Evolutionary conservation across 192 early-diverging fungal genomes (phyloP), one percentile per base, ranked within the genome.

Genomic region (Chytriomyces sp.): DNA sequence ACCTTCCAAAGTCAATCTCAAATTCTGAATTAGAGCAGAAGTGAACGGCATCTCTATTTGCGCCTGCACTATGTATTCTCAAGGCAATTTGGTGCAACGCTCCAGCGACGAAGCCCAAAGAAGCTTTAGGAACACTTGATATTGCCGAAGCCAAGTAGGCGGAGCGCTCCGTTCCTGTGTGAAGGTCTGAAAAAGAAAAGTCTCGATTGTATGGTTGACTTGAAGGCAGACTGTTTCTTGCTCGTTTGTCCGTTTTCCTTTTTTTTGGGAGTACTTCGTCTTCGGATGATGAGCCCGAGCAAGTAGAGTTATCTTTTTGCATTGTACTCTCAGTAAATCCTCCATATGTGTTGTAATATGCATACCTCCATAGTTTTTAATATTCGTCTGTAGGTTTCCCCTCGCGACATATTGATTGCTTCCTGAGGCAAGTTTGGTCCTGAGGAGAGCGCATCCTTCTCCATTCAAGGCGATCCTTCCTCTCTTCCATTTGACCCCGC

Each of bases 401-500:
- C 44, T 22, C 1, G 22, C 2, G 2, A 12, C 12, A 49, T 0
- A 1, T 1, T 49, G 12, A 49, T 19, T 22, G 1, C 44, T 22
- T 19, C 12, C 44, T 19, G 14, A 22, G 44, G 2, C 22, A 49
- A 12, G 22, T 22, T 1, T 0, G 19, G 19, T 44, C 22, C 22
- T 2, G 44, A 0, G 22, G 22, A 49, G 22, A 49, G 2, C 44
- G 22, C 1, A 49, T 19, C 12, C 44, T 19, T 19, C 12, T 1
- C 12, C 44, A 49, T 22, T 49, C 22, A 49, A 22, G 22, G 44
- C 2, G 49, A 81, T 78, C 30, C 54, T 56, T 5, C 79, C 79
- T 2, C 79, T 72, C 40, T 67, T 75, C 76, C 76, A 81, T 56
- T 81, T 80, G 54, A 81, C 80, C 30, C 80, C 80, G 64, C 80